Base-by-base conservation (phyloP, 768 basidiomycete genomes). In the Favolaschia claudopus region DNA sequence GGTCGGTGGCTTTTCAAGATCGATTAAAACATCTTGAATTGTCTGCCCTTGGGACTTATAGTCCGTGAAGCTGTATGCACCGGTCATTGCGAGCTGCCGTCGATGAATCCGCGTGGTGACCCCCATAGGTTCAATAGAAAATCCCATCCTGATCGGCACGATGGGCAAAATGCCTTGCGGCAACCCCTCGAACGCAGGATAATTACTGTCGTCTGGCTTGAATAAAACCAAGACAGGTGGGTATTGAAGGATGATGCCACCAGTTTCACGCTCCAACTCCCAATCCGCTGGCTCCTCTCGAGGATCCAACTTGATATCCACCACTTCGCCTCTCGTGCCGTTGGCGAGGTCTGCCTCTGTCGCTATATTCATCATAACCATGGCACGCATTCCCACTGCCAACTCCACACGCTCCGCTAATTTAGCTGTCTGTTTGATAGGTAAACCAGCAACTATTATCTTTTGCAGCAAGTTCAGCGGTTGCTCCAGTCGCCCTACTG, bases 21-120 rank as follows among this genome's bases (percentile, higher is more conserved):
- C 76, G 4, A 80, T 70, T 0, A 80, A 60, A 0, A 77, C 72
- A 43, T 64, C 53, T 38, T 63, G 63, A 7, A 77, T 58, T 0
- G 76, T 80, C 55, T 79, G 77, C 0, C 79, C 80, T 55, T 80
- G 79, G 0, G 74, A 59, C 36, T 73, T 69, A 57, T 76, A 79
- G 52, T 79, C 77, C 0, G 76, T 79, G 60, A 80, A 79, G 0
- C 75, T 73, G 46, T 77, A 79, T 22, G 66, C 77, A 0, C 64
- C 54, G 0, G 70, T 75, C 1, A 81, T 52, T 0, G 77, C 61
- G 15, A 70, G 62, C 54, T 79, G 76, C 2, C 49, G 12, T 9
- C 72, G 47, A 5, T 17, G 60, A 0, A 76, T 62, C 1, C 45
- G 64, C 8, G 33, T 14, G 20, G 7, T 46, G 5, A 4, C n/a